phyloP scores from a whole-genome alignment of 139 green algal species.

The Tetraselmis striata region DNA sequence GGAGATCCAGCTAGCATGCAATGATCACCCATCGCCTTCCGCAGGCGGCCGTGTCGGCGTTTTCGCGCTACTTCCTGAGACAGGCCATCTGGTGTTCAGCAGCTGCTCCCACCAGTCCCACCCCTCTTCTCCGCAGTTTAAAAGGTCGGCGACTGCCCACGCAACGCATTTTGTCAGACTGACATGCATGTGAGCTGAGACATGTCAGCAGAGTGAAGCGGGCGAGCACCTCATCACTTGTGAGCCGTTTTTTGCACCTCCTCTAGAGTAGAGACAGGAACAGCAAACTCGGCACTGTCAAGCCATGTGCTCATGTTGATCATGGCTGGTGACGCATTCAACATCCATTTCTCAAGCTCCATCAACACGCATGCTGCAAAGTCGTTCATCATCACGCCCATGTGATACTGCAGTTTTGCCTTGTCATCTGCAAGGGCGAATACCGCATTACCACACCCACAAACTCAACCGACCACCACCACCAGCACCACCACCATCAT shows the following conservation, averaged over 20 bases:
- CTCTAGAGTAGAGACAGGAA: slow-evolving; percentile 19
- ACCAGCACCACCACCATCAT: too few species aligned
- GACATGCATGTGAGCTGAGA: too few species aligned
- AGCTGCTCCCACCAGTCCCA: too few species aligned
- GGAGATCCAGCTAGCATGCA: slow-evolving; percentile 70
- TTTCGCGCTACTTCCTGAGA: slow-evolving; percentile 30
- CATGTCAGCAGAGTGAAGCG: too few species aligned
- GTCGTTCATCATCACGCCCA: slow-evolving; percentile 77
- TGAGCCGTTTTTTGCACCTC: slow-evolving; percentile 33
- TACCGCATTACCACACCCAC: too few species aligned
- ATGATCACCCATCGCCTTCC: slow-evolving; percentile 78
- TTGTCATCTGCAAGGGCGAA: slow-evolving; percentile 35
- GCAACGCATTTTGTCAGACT: too few species aligned
- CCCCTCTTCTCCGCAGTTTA: too few species aligned
- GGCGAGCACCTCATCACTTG: slow-evolving; percentile 35
- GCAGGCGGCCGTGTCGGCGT: slow-evolving; percentile 62
- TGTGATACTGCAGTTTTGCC: slow-evolving; percentile 47
- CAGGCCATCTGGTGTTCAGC: too few species aligned
- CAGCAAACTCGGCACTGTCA: slow-evolving; percentile 39
- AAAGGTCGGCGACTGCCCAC: too few species aligned
- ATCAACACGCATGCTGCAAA: slow-evolving; percentile 69
- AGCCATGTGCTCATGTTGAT: slow-evolving; percentile 56
- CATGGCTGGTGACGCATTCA: slow-evolving; percentile 48
- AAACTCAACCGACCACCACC: too few species aligned
- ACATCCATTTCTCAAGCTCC: slow-evolving; percentile 70